A percentile compares a stretch with the other conserved stretches of the same genome.
Evolutionary conservation across 257 asterid genomes (phyloP).

Genomic region (Gentiana dahurica): DNA sequence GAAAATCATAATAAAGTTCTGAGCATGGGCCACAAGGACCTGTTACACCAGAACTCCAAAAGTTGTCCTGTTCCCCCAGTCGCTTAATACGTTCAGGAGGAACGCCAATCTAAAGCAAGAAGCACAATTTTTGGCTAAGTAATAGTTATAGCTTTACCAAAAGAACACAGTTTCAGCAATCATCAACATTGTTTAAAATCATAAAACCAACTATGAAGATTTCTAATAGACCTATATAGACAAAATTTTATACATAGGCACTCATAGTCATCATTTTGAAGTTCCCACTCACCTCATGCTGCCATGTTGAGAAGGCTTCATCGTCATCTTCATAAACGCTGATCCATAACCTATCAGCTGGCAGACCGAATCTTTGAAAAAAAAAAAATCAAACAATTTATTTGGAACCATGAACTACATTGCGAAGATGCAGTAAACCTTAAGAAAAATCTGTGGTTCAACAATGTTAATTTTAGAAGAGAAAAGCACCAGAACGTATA

Average conservation of each 20-base stretch:
- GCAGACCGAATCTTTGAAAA: constrained; percentile 50
- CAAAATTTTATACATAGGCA: neutral
- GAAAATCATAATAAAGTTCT: constrained; percentile 85
- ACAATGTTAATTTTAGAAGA: too few species aligned
- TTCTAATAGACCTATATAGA: neutral
- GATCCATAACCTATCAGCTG: constrained; percentile 73
- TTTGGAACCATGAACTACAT: neutral
- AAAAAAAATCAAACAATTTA: constrained; percentile 1
- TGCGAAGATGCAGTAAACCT: neutral
- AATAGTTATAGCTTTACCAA: too few species aligned
- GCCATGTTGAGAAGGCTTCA: constrained; percentile 80
- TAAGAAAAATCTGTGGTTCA: too few species aligned
- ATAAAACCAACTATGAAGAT: neutral
- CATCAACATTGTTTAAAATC: too few species aligned
- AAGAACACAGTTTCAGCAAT: neutral
- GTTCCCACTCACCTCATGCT: constrained; percentile 41
- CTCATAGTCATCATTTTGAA: neutral
- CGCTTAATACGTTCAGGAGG: constrained; percentile 63
- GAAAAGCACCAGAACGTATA: too few species aligned
- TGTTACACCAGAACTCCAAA: constrained; percentile 93
- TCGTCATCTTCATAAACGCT: constrained; percentile 78
- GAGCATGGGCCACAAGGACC: constrained; percentile 99
- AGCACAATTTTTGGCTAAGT: neutral
- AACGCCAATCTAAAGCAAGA: constrained; percentile 56
- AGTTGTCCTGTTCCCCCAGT: constrained; percentile 91